Conservation (phyloP, 2,329 filamentous ascomycete species). For the Calonectria naviculata region DNA sequence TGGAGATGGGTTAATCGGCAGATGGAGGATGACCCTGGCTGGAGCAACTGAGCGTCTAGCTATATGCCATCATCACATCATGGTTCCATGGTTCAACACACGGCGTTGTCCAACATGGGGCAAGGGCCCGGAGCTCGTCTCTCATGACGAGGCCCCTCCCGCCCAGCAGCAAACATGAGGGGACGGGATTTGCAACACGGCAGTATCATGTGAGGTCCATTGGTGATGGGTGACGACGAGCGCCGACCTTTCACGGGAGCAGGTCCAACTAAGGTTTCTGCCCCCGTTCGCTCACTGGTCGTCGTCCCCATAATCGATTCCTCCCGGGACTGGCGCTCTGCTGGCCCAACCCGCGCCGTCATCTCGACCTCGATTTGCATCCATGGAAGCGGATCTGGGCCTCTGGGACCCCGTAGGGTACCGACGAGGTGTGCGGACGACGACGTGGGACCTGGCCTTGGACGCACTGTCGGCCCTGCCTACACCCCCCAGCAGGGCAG, state of each 20-base stretch:
- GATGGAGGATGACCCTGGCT: background rate
- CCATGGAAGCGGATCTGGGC: constrained; percentile 1
- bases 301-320: background rate
- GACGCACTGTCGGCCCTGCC: background rate
- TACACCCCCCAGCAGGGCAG: background rate
- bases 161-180: background rate
- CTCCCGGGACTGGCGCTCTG: background rate
- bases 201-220: background rate
- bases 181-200: background rate
- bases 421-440: background rate
- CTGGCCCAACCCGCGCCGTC: background rate
- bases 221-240: too few species aligned
- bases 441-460: background rate
- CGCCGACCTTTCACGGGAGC: too few species aligned
- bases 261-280: background rate
- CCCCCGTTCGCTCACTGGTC: background rate
- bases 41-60: background rate
- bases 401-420: constrained; percentile 3
- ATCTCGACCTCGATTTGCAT: background rate
- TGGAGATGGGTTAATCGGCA: constrained; percentile 11
- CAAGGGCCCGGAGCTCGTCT: background rate
- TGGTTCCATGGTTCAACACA: background rate
- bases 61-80: constrained; percentile 9
- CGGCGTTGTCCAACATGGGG: background rate
- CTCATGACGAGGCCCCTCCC: background rate